phyloP scores from a whole-genome alignment of 306 rosid genomes.

The Cicer pinnatifidum region DNA sequence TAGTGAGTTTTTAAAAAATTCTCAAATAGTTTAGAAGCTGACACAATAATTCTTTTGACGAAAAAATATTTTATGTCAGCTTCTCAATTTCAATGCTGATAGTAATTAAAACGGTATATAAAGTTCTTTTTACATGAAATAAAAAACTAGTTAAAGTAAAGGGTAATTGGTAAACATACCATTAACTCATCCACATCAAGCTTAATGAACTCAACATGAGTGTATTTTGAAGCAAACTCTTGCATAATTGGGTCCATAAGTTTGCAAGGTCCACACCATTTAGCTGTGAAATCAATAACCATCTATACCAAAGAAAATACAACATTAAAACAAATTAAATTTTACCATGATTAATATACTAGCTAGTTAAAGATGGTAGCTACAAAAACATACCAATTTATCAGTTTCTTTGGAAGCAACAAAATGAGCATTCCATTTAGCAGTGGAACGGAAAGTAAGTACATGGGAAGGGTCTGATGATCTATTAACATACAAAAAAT shows the following conservation, averaged over 20 bases:
- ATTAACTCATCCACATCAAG: slow-evolving; percentile 73
- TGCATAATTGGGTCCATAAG: slow-evolving; percentile 64
- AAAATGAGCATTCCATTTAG: slow-evolving; percentile 52
- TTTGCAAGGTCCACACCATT: slow-evolving; percentile 88
- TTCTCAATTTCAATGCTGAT: too few species aligned
- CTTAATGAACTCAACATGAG: slow-evolving; percentile 68
- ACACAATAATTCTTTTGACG: too few species aligned
- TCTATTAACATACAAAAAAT: slow-evolving; percentile 25
- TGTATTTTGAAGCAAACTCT: slow-evolving; percentile 60
- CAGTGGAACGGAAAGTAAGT: slow-evolving; percentile 44
- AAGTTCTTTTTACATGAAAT: neutral
- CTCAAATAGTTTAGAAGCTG: too few species aligned
- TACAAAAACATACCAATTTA: slow-evolving; percentile 65
- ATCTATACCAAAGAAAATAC: slow-evolving; percentile 49
- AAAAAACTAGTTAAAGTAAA: slow-evolving; percentile 2
- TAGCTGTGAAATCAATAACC: slow-evolving; percentile 81
- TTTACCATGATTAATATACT: neutral
- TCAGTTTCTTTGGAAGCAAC: slow-evolving; percentile 48
- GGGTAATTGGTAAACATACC: slow-evolving; percentile 49
- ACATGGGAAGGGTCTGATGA: slow-evolving; percentile 42
- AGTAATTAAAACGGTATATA: neutral
- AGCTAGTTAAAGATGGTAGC: neutral
- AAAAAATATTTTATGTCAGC: too few species aligned
- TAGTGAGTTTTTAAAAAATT: too few species aligned
- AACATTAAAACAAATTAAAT: neutral